Evolutionary conservation across 148 eudicot species (phyloP).

Genomic region (Heliosperma pusillum): DNA sequence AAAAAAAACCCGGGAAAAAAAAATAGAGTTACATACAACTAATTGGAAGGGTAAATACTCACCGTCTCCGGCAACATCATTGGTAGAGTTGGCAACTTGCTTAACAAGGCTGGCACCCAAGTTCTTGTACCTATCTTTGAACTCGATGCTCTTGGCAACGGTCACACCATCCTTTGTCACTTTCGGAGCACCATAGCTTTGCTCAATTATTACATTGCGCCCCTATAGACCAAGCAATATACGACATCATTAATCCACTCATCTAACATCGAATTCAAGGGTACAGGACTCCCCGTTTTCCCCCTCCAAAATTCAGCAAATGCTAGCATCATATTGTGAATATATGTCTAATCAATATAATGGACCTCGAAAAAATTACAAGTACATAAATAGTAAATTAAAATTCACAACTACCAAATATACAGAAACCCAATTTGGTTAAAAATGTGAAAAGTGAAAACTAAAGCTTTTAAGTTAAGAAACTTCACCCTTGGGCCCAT

Average conservation of each 20-base stretch:
- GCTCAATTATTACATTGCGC: constrained; percentile 67
- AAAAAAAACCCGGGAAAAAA: too few relatives aligned
- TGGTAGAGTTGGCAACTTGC: constrained; percentile 97
- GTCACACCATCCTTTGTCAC: constrained; percentile 98
- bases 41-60: not conserved
- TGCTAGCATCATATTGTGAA: constrained; percentile 21
- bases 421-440: not conserved
- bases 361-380: not conserved
- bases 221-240: not conserved
- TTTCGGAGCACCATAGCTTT: constrained; percentile 77
- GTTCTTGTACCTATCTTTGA: constrained; percentile 85
- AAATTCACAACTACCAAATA: too few relatives aligned
- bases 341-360: not conserved
- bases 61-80: constrained; percentile 97
- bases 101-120: constrained; percentile 94
- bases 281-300: not conserved
- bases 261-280: not conserved
- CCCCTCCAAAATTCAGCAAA: not conserved
- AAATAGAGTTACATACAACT: not conserved
- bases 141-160: constrained; percentile 88
- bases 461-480: not conserved
- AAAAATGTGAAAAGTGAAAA: not conserved
- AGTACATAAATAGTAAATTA: not conserved
- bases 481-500: constrained; percentile 90
- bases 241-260: not conserved